phyloP scores from a whole-genome alignment of 2,329 filamentous ascomycete species.

The Penicillium polonicum region DNA sequence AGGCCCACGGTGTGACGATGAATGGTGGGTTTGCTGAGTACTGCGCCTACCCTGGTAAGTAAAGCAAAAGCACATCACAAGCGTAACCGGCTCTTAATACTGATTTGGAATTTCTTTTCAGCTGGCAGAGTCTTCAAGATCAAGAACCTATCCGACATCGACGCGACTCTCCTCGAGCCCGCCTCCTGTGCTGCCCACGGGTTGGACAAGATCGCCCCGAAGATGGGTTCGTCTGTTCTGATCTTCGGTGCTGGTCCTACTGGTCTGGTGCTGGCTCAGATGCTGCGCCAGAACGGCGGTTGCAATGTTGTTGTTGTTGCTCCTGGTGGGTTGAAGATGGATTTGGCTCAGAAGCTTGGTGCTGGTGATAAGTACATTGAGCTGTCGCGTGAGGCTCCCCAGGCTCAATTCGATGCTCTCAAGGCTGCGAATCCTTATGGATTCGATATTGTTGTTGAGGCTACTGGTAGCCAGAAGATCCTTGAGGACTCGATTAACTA shows the following conservation, averaged over 20 bases:
- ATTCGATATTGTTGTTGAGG: conserved; percentile 71
- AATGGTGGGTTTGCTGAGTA: conserved; percentile 73
- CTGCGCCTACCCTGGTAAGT: conserved; percentile 51
- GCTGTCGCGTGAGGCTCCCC: conserved; percentile 51
- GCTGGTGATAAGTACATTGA: conserved; percentile 51
- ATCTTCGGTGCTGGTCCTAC: conserved; percentile 70
- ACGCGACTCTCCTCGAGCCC: conserved; percentile 68
- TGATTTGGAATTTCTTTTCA: conserved; percentile 6
- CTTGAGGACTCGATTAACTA: conserved; percentile 71
- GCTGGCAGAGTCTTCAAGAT: conserved; percentile 64
- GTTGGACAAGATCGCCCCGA: conserved; percentile 66
- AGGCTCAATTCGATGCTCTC: conserved; percentile 61
- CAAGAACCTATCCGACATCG: conserved; percentile 64
- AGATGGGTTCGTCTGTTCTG: conserved; percentile 63
- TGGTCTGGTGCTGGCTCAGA: conserved; percentile 63
- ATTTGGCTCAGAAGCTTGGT: conserved; percentile 56
- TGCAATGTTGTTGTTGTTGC: conserved; percentile 70
- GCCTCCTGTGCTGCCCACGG: conserved; percentile 71
- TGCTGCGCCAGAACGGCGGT: conserved; percentile 64
- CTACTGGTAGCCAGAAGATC: conserved; percentile 67
- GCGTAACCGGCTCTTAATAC: neutral
- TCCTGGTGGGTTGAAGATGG: conserved; percentile 67
- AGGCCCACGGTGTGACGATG: conserved; percentile 58
- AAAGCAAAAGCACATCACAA: neutral
- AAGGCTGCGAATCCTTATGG: conserved; percentile 67